Conservation (phyloP, 2,329 filamentous ascomycete species). For the Aphanoascus verrucosus region DNA sequence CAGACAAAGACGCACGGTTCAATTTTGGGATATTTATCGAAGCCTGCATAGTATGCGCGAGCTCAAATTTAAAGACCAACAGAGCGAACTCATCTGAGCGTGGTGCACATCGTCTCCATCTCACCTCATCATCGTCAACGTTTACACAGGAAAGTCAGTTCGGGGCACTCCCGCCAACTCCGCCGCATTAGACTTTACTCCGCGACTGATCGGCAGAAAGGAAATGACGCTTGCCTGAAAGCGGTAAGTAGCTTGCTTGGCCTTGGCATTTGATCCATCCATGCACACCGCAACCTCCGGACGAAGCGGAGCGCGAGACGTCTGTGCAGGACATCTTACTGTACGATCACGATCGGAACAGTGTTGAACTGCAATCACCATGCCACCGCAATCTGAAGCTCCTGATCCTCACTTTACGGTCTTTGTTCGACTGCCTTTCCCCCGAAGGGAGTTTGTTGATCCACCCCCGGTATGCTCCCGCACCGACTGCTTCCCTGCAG, state of each 20-base stretch:
- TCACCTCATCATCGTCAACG: not conserved
- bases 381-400: not conserved
- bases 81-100: not conserved
- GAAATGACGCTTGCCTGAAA: not conserved
- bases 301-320: too few species aligned
- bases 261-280: not conserved
- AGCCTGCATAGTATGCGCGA: not conserved
- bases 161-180: not conserved
- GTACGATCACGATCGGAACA: too few species aligned
- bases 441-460: conserved; percentile 77
- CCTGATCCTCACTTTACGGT: conserved; percentile 48
- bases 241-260: not conserved
- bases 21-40: not conserved
- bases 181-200: not conserved
- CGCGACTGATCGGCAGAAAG: not conserved
- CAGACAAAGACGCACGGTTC: not conserved
- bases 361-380: too few species aligned
- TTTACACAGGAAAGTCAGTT: not conserved
- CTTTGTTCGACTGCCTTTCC: conserved; percentile 81
- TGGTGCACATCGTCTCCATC: not conserved
- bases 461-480: conserved; percentile 59
- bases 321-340: too few species aligned
- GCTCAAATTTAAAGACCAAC: not conserved
- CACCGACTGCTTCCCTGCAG: not conserved
- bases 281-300: not conserved